Base-by-base conservation (phyloP, 148 eudicot species). In the Fagopyrum homotropicum region DNA sequence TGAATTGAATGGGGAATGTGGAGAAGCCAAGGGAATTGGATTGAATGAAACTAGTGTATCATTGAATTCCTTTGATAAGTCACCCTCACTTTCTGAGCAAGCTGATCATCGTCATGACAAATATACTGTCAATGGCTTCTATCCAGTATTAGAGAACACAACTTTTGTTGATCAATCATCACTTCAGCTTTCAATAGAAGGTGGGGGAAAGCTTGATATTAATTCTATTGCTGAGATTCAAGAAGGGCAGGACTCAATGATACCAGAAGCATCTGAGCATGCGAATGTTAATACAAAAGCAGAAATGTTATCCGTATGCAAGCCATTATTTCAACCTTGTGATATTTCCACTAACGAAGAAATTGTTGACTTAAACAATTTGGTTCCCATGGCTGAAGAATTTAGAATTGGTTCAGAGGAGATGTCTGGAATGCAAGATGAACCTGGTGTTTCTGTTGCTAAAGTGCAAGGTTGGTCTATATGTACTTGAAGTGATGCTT, bases 121-220 rank as follows among this genome's bases (percentile, higher is more conserved):
- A 72, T 45, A 52, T 46, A 26, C 51, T 72, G 74, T 49, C 43
- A 72, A 47, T 72, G 55, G 43, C 74, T 66, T 66, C 46, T 66
- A 15, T 66, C 43, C 71, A 40, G 8, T 66, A 43, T 35, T 45
- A 6, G 71, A 66, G 7, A 66, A 40, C 9, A 45, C 71, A 40
- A 35, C 9, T 40, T 66, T 43, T 40, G 46, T 66, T 43, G 71
- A 66, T 66, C 71, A 66, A 43, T 5, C 71, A 66, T 35, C 71
- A 12, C 47, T 43, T 22, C 19, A 66, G 71, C 71, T 22, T 66
- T 17, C 80, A 48, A 35, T 76, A 54, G 81, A 72, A 44, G 69
- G 70, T 56, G 82, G 78, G 83, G 92, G 91, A 47, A 40, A 14
- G 46, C 17, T 66, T 66, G 71, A 66, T 66, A 15, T 66, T 14